These are phyloP conservation scores for Sporothrix mexicana DNA, from an alignment of 2,329 filamentous ascomycete genomes.

Conservation along the genomic window DNA sequence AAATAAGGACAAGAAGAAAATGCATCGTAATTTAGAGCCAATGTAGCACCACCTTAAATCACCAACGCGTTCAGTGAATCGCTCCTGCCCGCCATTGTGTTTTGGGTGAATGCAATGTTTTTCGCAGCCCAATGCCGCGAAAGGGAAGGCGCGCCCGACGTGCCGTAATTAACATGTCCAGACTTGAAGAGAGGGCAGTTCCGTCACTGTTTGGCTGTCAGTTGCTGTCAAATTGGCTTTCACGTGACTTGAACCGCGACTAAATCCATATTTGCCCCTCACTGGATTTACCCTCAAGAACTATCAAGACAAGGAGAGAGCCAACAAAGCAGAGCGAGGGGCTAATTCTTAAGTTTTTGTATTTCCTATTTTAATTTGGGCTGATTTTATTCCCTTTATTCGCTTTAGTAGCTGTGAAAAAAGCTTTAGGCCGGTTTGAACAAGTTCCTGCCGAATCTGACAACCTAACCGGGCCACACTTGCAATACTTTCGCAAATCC, in stretches of 20 bases:
- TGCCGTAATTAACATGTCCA: neutral
- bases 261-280: constrained; percentile 23
- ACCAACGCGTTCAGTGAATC: neutral
- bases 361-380: neutral
- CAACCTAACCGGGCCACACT: constrained; percentile 26
- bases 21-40: neutral
- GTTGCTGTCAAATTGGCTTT: too few species aligned
- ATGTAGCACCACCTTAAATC: neutral
- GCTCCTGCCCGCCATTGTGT: constrained; percentile 20
- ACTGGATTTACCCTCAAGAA: neutral
- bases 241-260: constrained; percentile 18
- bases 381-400: too few species aligned
- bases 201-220: constrained; percentile 17
- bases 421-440: too few species aligned
- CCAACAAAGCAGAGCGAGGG: constrained; percentile 15
- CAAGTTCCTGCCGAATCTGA: constrained; percentile 26
- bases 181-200: constrained; percentile 7
- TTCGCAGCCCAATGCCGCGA: constrained; percentile 23
- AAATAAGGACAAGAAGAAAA: neutral
- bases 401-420: too few species aligned
- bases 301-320: neutral
- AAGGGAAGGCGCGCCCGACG: constrained; percentile 24
- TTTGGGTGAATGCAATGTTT: neutral
- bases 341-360: constrained; percentile 14
- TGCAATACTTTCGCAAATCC: constrained; percentile 8